Conservation (phyloP, 352 stramenopile genomes). For the Globisporangium solare region DNA sequence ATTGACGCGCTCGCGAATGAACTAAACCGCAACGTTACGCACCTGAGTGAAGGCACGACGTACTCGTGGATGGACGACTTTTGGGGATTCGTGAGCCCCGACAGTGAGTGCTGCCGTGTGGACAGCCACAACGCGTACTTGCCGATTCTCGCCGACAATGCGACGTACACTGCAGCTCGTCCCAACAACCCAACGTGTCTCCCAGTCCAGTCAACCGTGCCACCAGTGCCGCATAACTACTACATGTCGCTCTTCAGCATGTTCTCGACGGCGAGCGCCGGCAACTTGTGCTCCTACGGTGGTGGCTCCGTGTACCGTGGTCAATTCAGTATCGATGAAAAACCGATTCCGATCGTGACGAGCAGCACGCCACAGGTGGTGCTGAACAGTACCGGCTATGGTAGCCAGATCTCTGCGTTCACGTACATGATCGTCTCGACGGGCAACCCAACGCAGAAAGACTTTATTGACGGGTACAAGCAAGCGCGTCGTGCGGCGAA, state of each 20-base stretch:
- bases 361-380: slow-evolving; percentile 10
- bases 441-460: slow-evolving; percentile 49
- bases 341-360: slow-evolving; percentile 22
- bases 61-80: slow-evolving; percentile 73
- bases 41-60: slow-evolving; percentile 46
- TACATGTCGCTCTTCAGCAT: slow-evolving; percentile 34
- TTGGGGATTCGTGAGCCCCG: slow-evolving; percentile 54
- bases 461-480: slow-evolving; percentile 57
- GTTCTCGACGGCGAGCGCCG: slow-evolving; percentile 23
- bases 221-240: slow-evolving; percentile 18
- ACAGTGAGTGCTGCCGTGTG: slow-evolving; percentile 58
- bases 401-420: slow-evolving; percentile 20
- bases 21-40: slow-evolving; percentile 31
- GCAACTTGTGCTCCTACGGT: slow-evolving; percentile 36
- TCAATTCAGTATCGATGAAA: slow-evolving; percentile 28
- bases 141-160: slow-evolving; percentile 37
- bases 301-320: slow-evolving; percentile 36
- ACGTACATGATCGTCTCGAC: slow-evolving; percentile 38
- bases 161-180: slow-evolving; percentile 38
- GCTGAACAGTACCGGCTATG: slow-evolving; percentile 14
- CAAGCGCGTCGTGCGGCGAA: slow-evolving; percentile 40
- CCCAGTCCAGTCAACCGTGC: slow-evolving; percentile 16
- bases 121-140: slow-evolving; percentile 37
- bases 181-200: slow-evolving; percentile 31
- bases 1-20: slow-evolving; percentile 52